Evolutionary conservation across 1,139 yeast genomes (phyloP).

Genomic region (Hanseniaspora uvarum): DNA sequence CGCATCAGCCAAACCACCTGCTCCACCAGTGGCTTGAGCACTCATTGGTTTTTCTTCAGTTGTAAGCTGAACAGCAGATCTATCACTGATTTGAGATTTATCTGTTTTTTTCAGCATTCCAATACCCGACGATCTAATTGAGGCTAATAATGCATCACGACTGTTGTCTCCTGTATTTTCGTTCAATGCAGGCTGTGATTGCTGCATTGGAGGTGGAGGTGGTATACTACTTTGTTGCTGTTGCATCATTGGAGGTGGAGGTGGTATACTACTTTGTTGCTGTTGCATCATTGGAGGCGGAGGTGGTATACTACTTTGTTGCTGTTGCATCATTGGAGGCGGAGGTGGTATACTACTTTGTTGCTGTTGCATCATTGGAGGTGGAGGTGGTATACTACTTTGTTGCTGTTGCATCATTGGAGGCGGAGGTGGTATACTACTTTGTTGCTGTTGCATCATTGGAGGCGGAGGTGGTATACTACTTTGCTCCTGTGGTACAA

Average conservation of each 20-base stretch:
- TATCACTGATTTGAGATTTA: constrained; percentile 61
- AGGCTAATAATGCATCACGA: constrained; percentile 75
- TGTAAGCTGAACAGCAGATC: constrained; percentile 60
- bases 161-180: constrained; percentile 41
- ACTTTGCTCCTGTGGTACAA: constrained; percentile 24
- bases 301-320: constrained; percentile 32
- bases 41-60: constrained; percentile 33
- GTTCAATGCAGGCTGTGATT: constrained; percentile 28
- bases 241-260: constrained; percentile 33
- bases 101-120: constrained; percentile 65
- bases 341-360: constrained; percentile 34
- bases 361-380: constrained; percentile 33
- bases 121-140: constrained; percentile 71
- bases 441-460: constrained; percentile 25
- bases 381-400: constrained; percentile 34
- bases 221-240: constrained; percentile 34
- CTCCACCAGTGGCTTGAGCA: constrained; percentile 38
- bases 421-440: constrained; percentile 34
- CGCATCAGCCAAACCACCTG: constrained; percentile 64
- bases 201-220: constrained; percentile 23
- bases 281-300: constrained; percentile 34
- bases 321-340: constrained; percentile 35
- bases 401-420: constrained; percentile 27
- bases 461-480: constrained; percentile 36
- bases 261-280: constrained; percentile 33